Evolutionary conservation across 2,329 filamentous ascomycete species (phyloP).

Genomic region (Drechslerella coelobrocha): DNA sequence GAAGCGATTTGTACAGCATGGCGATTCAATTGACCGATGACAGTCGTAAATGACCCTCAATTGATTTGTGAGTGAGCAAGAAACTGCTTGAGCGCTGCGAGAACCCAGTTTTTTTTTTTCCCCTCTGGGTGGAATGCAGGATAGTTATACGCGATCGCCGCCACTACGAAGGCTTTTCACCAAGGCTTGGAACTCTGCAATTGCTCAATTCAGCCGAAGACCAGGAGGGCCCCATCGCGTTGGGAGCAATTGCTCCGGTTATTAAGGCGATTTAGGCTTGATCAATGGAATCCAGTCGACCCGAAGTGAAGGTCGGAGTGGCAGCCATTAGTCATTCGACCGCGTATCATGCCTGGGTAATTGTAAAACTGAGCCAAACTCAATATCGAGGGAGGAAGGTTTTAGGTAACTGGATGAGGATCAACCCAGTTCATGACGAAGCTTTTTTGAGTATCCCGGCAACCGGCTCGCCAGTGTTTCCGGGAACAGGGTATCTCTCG

Average conservation of each 20-base stretch:
- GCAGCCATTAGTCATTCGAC: background rate
- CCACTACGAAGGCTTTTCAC: slow-evolving; percentile 3
- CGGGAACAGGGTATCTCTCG: slow-evolving; percentile 23
- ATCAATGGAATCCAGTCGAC: slow-evolving; percentile 14
- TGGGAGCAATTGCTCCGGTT: slow-evolving; percentile 23
- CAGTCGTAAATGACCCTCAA: slow-evolving; percentile 1
- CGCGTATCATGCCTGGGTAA: background rate
- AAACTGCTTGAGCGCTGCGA: too few species aligned
- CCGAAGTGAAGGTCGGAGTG: background rate
- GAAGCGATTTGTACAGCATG: slow-evolving; percentile 48
- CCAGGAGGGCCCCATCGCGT: slow-evolving; percentile 4
- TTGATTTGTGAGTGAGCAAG: slow-evolving; percentile 6
- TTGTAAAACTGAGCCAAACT: background rate
- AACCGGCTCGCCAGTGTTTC: slow-evolving; percentile 42
- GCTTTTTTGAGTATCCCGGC: slow-evolving; percentile 27
- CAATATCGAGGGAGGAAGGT: background rate
- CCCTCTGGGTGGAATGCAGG: slow-evolving; percentile 5
- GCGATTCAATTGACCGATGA: background rate
- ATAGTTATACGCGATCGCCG: slow-evolving; percentile 35
- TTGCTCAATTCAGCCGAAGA: slow-evolving; percentile 33
- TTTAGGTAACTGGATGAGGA: background rate
- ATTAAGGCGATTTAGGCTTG: slow-evolving; percentile 44
- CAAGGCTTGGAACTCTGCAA: background rate
- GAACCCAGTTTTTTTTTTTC: too few species aligned
- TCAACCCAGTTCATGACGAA: background rate